phyloP scores from a whole-genome alignment of 768 basidiomycete species.

The Clitopilus passeckerianus region DNA sequence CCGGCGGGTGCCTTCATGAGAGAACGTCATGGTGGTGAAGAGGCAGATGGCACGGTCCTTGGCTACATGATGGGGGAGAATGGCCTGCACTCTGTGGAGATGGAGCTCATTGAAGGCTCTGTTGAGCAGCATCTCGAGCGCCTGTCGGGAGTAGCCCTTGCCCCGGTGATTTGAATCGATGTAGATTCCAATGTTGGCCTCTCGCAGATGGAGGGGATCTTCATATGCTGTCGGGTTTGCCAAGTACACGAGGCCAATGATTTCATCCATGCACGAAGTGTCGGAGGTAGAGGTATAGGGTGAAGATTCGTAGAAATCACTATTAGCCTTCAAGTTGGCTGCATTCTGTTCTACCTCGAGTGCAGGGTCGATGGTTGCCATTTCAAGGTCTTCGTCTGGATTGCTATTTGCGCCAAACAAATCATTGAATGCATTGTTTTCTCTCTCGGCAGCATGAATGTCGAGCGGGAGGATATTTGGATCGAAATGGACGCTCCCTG shows the following conservation, averaged over 20 bases:
- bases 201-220: slow-evolving; percentile 28
- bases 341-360: not conserved
- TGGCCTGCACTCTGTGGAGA: slow-evolving; percentile 50
- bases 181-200: slow-evolving; percentile 55
- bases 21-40: slow-evolving; percentile 52
- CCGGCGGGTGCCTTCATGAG: slow-evolving; percentile 59
- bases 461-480: too few species aligned
- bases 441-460: too few species aligned
- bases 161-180: slow-evolving; percentile 29
- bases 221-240: slow-evolving; percentile 19
- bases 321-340: not conserved
- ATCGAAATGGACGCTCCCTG: too few species aligned
- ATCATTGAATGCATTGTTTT: too few species aligned
- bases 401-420: too few species aligned
- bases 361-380: not conserved
- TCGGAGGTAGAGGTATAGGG: not conserved
- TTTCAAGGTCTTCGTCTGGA: not conserved
- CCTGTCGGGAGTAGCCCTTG: slow-evolving; percentile 41
- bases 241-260: slow-evolving; percentile 42
- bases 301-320: not conserved
- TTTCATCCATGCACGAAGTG: not conserved
- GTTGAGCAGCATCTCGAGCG: slow-evolving; percentile 36
- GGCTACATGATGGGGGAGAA: slow-evolving; percentile 38
- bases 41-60: slow-evolving; percentile 40
- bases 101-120: slow-evolving; percentile 40